Evolutionary conservation across 108 stramenopile genomes (phyloP).

Genomic region (Discostella stelligeroides): DNA sequence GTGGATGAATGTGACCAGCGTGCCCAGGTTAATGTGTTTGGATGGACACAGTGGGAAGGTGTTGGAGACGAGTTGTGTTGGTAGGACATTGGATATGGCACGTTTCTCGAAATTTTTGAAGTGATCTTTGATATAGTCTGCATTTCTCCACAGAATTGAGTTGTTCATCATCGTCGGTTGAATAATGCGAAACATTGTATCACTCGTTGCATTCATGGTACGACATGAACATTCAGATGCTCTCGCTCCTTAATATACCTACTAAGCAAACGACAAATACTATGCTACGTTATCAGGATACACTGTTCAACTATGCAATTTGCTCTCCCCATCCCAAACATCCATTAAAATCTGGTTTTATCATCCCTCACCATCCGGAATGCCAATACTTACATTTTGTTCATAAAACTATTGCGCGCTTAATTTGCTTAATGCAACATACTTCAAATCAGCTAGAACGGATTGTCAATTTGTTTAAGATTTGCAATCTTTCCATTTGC

Average conservation of each 20-base stretch:
- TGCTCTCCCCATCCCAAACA: too few relatives aligned
- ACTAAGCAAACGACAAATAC: background rate
- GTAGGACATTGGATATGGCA: constrained; percentile 65
- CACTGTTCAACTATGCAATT: too few relatives aligned
- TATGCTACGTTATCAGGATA: too few relatives aligned
- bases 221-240: too few relatives aligned
- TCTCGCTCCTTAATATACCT: too few relatives aligned
- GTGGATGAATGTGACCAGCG: constrained; percentile 62
- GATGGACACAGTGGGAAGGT: constrained; percentile 76
- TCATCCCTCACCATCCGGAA: background rate
- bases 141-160: too few relatives aligned
- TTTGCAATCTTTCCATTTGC: background rate
- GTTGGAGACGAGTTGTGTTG: constrained; percentile 74
- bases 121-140: too few relatives aligned
- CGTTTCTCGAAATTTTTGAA: constrained; percentile 24
- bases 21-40: constrained; percentile 79
- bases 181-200: too few relatives aligned
- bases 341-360: background rate
- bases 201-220: too few relatives aligned
- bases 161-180: too few relatives aligned
- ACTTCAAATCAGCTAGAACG: background rate
- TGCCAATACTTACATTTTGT: constrained; percentile 33
- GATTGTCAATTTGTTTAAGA: background rate
- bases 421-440: background rate
- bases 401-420: constrained; percentile 18